Conservation (phyloP, 192 early-diverging fungal species). For the Backusella parvicylindrica region DNA sequence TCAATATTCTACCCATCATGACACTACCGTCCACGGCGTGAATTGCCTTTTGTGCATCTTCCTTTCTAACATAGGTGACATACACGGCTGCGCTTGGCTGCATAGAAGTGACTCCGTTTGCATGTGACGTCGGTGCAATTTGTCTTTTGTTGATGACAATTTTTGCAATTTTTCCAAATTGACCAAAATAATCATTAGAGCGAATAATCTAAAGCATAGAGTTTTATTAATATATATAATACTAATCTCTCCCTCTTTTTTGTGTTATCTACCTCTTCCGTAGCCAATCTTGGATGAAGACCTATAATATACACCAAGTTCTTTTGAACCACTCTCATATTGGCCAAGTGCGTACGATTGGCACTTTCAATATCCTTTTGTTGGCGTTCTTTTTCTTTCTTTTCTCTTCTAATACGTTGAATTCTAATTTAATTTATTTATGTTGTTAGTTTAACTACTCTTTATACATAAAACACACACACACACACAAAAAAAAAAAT, state of each 20-base stretch:
- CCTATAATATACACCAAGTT: conserved; percentile 97
- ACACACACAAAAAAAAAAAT: too few species aligned
- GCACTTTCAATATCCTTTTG: conserved; percentile 83
- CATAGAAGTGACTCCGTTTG: conserved; percentile 27
- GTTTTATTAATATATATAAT: not conserved
- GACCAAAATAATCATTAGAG: conserved; percentile 93
- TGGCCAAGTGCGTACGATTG: conserved; percentile 74
- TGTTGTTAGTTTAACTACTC: not conserved
- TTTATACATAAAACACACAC: too few species aligned
- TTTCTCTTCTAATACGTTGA: conserved; percentile 69
- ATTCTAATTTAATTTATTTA: conserved; percentile 30
- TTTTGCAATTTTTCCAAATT: conserved; percentile 95
- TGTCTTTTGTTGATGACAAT: conserved; percentile 84
- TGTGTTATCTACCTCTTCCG: conserved; percentile 70
- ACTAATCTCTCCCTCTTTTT: conserved; percentile 51
- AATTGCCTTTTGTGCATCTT: conserved; percentile 91
- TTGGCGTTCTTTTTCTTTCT: conserved; percentile 85
- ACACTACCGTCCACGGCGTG: conserved; percentile 91
- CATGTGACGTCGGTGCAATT: conserved; percentile 39
- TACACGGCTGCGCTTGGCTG: conserved; percentile 78
- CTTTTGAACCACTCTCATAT: conserved; percentile 94
- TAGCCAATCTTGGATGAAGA: conserved; percentile 77
- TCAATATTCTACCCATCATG: conserved; percentile 80
- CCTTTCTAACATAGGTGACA: conserved; percentile 86
- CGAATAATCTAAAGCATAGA: conserved; percentile 72